phyloP scores from a whole-genome alignment of 225 moss, liverwort and hornwort genomes.

The Straminergon stramineum region DNA sequence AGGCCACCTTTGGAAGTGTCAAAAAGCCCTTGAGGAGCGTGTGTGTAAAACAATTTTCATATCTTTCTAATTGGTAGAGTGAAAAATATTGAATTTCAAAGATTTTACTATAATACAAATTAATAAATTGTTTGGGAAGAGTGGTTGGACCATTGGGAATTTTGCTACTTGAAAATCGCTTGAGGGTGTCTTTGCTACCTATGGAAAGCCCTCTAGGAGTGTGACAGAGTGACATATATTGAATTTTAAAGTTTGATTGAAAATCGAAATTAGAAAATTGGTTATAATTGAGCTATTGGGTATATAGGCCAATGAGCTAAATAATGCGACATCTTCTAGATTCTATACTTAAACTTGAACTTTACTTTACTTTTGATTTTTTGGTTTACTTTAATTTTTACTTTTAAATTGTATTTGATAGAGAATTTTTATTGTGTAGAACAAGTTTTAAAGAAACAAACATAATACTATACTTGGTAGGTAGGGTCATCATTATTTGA shows the following conservation, averaged over 20 bases:
- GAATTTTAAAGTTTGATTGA: not conserved
- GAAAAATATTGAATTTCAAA: not conserved
- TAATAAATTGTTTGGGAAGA: not conserved
- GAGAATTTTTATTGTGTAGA: not conserved
- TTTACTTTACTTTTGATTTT: not conserved
- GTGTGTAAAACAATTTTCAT: accelerated
- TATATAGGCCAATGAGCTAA: accelerated
- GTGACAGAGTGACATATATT: not conserved
- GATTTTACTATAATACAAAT: not conserved
- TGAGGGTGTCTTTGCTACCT: accelerated
- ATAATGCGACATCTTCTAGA: accelerated
- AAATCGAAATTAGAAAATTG: accelerated
- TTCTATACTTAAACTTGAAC: not conserved
- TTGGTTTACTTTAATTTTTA: not conserved
- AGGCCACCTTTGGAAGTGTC: accelerated
- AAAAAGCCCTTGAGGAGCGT: accelerated
- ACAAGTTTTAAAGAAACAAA: not conserved
- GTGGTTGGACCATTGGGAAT: not conserved
- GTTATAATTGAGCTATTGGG: accelerated
- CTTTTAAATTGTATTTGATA: too few species aligned
- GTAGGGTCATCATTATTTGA: not conserved
- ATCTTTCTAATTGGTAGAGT: accelerated
- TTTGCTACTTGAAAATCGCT: accelerated
- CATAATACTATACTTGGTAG: accelerated
- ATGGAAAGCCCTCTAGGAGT: not conserved